phyloP scores from a whole-genome alignment of 2,329 filamentous ascomycete genomes.

The Phoma sp. region DNA sequence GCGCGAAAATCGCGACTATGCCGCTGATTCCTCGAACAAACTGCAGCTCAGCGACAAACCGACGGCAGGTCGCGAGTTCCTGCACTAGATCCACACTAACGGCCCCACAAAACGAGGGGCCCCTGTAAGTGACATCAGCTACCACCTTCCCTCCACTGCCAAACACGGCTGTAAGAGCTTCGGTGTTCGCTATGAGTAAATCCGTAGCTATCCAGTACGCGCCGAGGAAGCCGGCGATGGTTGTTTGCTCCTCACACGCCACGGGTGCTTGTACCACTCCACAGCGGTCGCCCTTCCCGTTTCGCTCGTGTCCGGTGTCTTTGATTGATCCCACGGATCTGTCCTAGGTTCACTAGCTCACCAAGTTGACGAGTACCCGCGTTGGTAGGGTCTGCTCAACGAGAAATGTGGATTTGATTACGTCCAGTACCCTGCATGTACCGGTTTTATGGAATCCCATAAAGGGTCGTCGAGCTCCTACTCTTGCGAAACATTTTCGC shows the following conservation, averaged over 20 bases:
- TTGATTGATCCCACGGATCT: constrained; percentile 19
- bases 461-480: constrained; percentile 35
- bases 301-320: constrained; percentile 9
- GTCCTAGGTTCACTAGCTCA: constrained; percentile 27
- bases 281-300: constrained; percentile 13
- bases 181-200: constrained; percentile 10
- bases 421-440: constrained; percentile 16
- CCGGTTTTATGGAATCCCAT: constrained; percentile 18
- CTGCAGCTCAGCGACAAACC: constrained; percentile 11
- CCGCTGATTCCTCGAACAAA: constrained; percentile 3
- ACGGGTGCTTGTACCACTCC: constrained; percentile 13
- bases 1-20: constrained; percentile 5
- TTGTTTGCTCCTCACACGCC: constrained; percentile 12
- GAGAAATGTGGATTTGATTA: constrained; percentile 36
- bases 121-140: constrained; percentile 16
- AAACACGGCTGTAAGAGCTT: constrained; percentile 10
- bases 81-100: constrained; percentile 2
- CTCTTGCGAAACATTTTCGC: constrained; percentile 25
- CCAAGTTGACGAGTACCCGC: constrained; percentile 22
- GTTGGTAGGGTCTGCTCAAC: constrained; percentile 25
- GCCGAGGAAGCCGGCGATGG: constrained; percentile 14
- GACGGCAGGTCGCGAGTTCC: constrained; percentile 8
- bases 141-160: constrained; percentile 6
- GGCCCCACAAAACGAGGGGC: constrained; percentile 4
- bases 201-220: constrained; percentile 6